Conservation (phyloP, 306 rosid species). For the Mimosa pudica region DNA sequence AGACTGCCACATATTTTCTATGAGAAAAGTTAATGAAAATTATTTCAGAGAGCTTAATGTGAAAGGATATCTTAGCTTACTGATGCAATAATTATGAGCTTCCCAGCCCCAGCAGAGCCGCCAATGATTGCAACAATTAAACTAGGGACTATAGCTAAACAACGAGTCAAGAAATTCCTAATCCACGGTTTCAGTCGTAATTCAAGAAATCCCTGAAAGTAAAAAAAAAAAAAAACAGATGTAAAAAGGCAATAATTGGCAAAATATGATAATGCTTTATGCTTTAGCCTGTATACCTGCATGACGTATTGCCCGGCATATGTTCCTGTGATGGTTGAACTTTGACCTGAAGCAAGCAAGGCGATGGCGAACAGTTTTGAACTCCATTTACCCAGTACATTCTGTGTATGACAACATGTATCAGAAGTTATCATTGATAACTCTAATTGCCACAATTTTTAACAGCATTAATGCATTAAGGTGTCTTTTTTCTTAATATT, state of each 20-base stretch:
- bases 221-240: slow-evolving; percentile 6
- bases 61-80: slow-evolving; percentile 63
- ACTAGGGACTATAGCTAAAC: slow-evolving; percentile 94
- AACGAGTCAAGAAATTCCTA: slow-evolving; percentile 80
- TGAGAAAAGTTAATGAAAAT: slow-evolving; percentile 8
- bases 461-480: not conserved
- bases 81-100: slow-evolving; percentile 87
- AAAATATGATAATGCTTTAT: slow-evolving; percentile 19
- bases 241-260: slow-evolving; percentile 5
- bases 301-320: slow-evolving; percentile 98
- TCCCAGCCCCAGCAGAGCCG: slow-evolving; percentile 94
- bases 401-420: slow-evolving; percentile 46
- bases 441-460: slow-evolving; percentile 2
- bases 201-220: slow-evolving; percentile 83
- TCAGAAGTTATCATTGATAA: slow-evolving; percentile 22
- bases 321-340: slow-evolving; percentile 98
- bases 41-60: slow-evolving; percentile 3
- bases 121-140: slow-evolving; percentile 85
- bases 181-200: slow-evolving; percentile 80
- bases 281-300: slow-evolving; percentile 61
- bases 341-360: slow-evolving; percentile 96
- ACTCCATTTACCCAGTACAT: slow-evolving; percentile 97
- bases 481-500: not conserved
- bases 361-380: slow-evolving; percentile 92
- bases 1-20: not conserved